Evolutionary conservation across 2,329 filamentous ascomycete genomes (phyloP), one percentile per base, ranked within the genome.

Genomic region (Pseudogymnoascus sp.): DNA sequence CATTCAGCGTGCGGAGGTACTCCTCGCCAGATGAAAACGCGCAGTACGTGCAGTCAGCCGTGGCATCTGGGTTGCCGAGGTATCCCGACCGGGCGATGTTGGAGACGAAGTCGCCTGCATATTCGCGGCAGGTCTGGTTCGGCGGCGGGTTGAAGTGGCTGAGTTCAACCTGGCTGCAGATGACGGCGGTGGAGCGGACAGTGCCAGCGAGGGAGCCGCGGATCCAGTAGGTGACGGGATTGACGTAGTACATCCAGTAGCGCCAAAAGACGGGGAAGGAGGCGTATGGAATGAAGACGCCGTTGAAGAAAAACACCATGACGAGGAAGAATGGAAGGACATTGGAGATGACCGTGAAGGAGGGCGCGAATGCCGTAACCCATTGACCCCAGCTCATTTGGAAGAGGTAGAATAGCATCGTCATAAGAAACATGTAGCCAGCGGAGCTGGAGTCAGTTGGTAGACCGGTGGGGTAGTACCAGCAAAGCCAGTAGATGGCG

Each of bases 221-320:
- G 73, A 86, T 83, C 4, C 87, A 74, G 64, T 86, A 87, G 74
- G 82, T 85, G 76, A 85, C 86, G 0, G 84, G 84, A 67, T 86
- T 83, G 12, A 85, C 69, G 61, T 77, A 85, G 74, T 86, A 86
- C 6, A 79, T 70, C 70, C 61, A 65, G 66, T 81, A 82, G 24
- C 78, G 76, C 89, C 89, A 92, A 73, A 91, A 91, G 0, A 74
- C 68, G 6, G 84, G 82, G 24, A 92, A 79, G 26, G 81, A 79
- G 0, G 69, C 66, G 66, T 87, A 90, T 0, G 89, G 88, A 0
- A 91, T 88, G 4, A 91, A 78, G 1, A 92, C 87, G 66, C 89
- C 89, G 68, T 88, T 91, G 77, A 93, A 92, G 1, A 82, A 83
- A 10, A 90, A 80, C 2, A 91, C 89, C 0, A 88, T 84, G 0